Evolutionary conservation across 257 asterid genomes (phyloP).

Genomic region (Dorcoceras hygrometricum): DNA sequence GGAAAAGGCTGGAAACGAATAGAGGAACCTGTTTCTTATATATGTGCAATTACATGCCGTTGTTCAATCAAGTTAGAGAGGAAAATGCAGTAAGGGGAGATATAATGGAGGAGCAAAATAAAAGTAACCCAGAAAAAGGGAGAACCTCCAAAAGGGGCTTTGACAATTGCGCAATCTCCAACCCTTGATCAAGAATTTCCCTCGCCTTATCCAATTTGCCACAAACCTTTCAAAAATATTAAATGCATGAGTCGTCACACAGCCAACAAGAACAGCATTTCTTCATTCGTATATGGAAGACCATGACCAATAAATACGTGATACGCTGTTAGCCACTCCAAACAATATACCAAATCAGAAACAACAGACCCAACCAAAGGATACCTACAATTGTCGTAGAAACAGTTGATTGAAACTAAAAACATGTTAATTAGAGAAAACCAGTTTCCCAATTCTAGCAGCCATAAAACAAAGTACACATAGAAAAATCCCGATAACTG

Average conservation of each 20-base stretch:
- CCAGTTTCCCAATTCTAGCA: not conserved
- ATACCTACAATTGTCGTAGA: slow-evolving; percentile 3
- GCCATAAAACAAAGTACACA: slow-evolving; percentile 3
- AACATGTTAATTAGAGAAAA: not conserved
- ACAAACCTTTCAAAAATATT: slow-evolving; percentile 48
- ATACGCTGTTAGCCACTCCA: not conserved
- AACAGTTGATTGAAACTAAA: not conserved
- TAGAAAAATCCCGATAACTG: not conserved
- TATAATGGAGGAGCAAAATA: slow-evolving; percentile 1
- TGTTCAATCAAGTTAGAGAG: not conserved
- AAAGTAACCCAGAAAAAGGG: slow-evolving; percentile 16
- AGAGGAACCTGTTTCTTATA: not conserved
- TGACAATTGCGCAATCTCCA: slow-evolving; percentile 71
- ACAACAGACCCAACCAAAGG: not conserved
- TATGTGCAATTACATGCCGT: not conserved
- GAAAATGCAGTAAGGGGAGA: not conserved
- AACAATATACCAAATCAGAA: slow-evolving; percentile 4
- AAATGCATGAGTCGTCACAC: slow-evolving; percentile 9
- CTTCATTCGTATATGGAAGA: not conserved
- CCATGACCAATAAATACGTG: not conserved
- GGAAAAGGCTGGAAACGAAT: slow-evolving; percentile 1
- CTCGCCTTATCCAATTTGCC: slow-evolving; percentile 55
- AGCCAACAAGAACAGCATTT: not conserved
- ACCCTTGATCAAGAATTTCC: slow-evolving; percentile 57
- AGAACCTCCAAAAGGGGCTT: slow-evolving; percentile 90